These are phyloP conservation scores for Tremella fuciformis DNA, from an alignment of 768 basidiomycete species.

Conservation along the genomic window DNA sequence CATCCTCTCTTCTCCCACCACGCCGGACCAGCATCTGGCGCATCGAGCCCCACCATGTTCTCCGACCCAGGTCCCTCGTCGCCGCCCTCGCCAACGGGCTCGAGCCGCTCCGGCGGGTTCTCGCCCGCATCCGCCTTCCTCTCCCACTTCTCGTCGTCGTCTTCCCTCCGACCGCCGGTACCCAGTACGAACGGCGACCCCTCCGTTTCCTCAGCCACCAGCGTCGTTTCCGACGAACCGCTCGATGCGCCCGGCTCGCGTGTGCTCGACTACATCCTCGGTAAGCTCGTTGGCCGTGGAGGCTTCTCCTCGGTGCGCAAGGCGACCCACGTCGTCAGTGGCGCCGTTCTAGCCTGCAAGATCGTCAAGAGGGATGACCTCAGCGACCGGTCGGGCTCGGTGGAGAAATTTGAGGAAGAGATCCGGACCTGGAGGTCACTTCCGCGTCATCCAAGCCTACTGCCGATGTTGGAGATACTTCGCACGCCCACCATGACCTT, in stretches of 20 bases:
- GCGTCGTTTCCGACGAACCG: constrained; percentile 7
- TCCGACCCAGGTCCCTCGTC: constrained; percentile 29
- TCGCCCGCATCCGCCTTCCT: constrained; percentile 52
- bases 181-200: constrained; percentile 4
- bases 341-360: constrained; percentile 74
- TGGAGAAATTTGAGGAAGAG: constrained; percentile 52
- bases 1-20: constrained; percentile 49
- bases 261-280: constrained; percentile 71
- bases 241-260: constrained; percentile 66
- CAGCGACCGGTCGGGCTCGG: constrained; percentile 47
- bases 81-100: constrained; percentile 39
- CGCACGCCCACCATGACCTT: constrained; percentile 44
- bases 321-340: constrained; percentile 64
- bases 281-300: constrained; percentile 71
- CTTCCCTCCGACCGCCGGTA: constrained; percentile 20
- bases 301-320: constrained; percentile 76
- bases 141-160: constrained; percentile 41
- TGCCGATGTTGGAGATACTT: constrained; percentile 48
- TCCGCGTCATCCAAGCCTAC: constrained; percentile 41
- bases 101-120: constrained; percentile 35
- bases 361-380: constrained; percentile 59
- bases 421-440: constrained; percentile 42
- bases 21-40: constrained; percentile 12
- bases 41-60: constrained; percentile 5
- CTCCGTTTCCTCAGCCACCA: no score